phyloP scores from a whole-genome alignment of 2,329 filamentous ascomycete species.

The Colletotrichum tropicale region DNA sequence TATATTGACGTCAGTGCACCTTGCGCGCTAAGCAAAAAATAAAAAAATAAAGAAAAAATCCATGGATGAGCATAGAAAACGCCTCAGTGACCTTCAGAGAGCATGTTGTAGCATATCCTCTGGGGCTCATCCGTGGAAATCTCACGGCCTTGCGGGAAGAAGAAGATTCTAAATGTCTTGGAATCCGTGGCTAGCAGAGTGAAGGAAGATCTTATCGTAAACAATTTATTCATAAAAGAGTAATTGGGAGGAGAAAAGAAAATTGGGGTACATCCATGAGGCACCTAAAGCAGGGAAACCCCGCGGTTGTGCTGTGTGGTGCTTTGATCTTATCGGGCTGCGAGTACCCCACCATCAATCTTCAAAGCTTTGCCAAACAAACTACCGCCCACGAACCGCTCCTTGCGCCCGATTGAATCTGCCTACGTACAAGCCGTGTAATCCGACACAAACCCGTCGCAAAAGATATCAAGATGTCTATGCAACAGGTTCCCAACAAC shows the following conservation, averaged over 20 bases:
- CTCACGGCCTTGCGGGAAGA: neutral
- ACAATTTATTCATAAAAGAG: neutral
- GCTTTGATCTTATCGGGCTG: neutral
- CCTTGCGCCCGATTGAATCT: neutral
- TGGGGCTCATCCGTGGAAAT: neutral
- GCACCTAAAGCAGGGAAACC: neutral
- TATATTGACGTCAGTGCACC: neutral
- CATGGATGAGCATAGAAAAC: neutral
- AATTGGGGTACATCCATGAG: neutral
- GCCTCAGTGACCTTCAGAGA: neutral
- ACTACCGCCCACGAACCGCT: neutral
- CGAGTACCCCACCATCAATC: conserved; percentile 6
- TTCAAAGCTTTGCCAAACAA: neutral
- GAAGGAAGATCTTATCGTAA: neutral
- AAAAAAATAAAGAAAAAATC: neutral
- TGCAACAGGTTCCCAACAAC: conserved; percentile 50
- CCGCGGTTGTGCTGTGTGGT: neutral
- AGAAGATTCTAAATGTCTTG: neutral
- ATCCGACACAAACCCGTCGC: neutral
- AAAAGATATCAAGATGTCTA: neutral
- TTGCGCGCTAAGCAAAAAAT: neutral
- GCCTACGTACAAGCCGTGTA: neutral
- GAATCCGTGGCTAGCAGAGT: neutral
- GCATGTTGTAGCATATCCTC: neutral
- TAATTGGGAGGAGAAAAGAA: neutral